Conservation (phyloP, 768 basidiomycete species). For the Multifurca ochricompacta region DNA sequence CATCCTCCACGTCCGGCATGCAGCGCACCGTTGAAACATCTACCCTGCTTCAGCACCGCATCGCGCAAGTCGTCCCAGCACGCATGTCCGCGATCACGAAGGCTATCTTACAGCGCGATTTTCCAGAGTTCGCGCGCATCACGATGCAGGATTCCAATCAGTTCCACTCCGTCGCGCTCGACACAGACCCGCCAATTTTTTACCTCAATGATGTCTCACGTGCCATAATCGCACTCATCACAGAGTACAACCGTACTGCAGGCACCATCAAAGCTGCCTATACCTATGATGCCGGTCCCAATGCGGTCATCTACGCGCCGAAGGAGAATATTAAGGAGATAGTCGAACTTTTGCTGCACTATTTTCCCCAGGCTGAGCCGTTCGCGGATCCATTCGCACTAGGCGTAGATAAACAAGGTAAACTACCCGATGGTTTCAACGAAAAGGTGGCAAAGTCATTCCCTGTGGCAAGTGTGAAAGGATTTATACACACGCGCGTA, state of each 20-base stretch:
- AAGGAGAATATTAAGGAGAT: constrained; percentile 73
- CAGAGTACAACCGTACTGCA: constrained; percentile 84
- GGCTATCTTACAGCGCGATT: constrained; percentile 76
- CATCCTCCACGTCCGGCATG: constrained; percentile 93
- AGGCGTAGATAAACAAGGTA: constrained; percentile 37
- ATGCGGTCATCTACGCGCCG: constrained; percentile 92
- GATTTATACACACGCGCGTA: constrained; percentile 85
- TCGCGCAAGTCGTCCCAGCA: constrained; percentile 75
- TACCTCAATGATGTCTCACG: constrained; percentile 97
- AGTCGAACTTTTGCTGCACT: constrained; percentile 62
- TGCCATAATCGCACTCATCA: constrained; percentile 85
- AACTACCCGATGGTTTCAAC: constrained; percentile 68
- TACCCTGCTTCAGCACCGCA: constrained; percentile 78
- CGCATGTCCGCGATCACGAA: constrained; percentile 77
- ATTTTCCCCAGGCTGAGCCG: constrained; percentile 76
- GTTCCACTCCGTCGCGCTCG: constrained; percentile 96
- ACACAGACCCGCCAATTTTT: constrained; percentile 97
- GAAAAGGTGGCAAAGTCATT: constrained; percentile 64
- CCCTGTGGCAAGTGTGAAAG: constrained; percentile 71
- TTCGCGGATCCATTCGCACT: constrained; percentile 74
- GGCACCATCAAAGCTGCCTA: constrained; percentile 81
- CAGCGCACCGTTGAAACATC: constrained; percentile 95
- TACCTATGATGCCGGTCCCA: constrained; percentile 98
- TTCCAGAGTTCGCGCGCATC: constrained; percentile 80
- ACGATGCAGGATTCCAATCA: constrained; percentile 98